Percentiles rank a stretch among this genome's conserved stretches.
Conservation (phyloP, 1,284 basidiomycete species). For the Fomitopsis pinicola region DNA sequence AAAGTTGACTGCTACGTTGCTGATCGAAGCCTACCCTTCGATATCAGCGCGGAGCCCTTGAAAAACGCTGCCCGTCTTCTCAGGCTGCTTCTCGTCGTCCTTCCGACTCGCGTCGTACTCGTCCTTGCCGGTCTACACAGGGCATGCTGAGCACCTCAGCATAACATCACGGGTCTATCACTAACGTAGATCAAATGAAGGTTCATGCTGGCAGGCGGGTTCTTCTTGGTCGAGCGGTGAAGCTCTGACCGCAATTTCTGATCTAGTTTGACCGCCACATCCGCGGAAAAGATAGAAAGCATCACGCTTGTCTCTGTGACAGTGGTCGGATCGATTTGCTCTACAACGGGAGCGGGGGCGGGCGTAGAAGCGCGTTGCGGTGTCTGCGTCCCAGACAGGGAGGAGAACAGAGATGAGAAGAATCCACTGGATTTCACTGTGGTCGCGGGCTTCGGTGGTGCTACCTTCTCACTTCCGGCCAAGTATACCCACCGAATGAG, state of each 20-base stretch:
- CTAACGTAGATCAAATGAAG: conserved; percentile 81
- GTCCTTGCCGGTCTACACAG: conserved; percentile 74
- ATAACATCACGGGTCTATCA: conserved; percentile 20
- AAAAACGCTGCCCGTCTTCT: conserved; percentile 75
- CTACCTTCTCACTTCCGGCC: conserved; percentile 62
- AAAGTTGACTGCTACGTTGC: background rate
- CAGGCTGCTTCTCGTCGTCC: conserved; percentile 57
- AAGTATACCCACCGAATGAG: conserved; percentile 82
- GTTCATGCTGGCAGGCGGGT: conserved; percentile 75
- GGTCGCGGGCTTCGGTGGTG: conserved; percentile 30
- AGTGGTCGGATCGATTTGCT: conserved; percentile 50
- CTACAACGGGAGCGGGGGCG: conserved; percentile 35
- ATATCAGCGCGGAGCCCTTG: conserved; percentile 82
- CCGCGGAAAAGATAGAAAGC: conserved; percentile 81
- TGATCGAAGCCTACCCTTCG: conserved; percentile 52
- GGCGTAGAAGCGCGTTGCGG: conserved; percentile 39
- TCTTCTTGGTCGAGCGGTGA: conserved; percentile 93
- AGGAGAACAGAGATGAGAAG: conserved; percentile 76
- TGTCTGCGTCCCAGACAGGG: conserved; percentile 44
- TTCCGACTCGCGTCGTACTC: conserved; percentile 78
- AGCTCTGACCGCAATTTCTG: conserved; percentile 77
- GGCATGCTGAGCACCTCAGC: background rate
- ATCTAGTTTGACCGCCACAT: conserved; percentile 72
- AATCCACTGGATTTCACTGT: conserved; percentile 47
- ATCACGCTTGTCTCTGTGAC: conserved; percentile 64